Evolutionary conservation across 805 yeast genomes (phyloP).

Genomic region (Alloascoidea hylecoeti): DNA sequence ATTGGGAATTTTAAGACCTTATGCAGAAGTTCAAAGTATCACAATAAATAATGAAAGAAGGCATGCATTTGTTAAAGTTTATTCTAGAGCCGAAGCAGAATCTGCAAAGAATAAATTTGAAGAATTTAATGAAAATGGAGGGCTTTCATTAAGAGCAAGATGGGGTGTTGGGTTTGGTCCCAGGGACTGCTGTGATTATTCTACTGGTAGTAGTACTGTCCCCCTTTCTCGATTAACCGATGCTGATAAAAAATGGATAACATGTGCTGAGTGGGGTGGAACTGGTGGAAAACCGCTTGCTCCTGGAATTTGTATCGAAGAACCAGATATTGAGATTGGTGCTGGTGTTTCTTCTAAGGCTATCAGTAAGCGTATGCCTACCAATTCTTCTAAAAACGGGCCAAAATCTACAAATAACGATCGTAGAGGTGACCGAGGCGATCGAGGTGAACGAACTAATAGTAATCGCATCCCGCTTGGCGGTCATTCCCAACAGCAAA

Average conservation of each 20-base stretch:
- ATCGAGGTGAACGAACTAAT: conserved; percentile 4
- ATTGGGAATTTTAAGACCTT: conserved; percentile 60
- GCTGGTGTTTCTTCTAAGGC: conserved; percentile 89
- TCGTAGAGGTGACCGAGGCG: conserved; percentile 3
- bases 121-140: conserved; percentile 40
- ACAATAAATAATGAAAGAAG: conserved; percentile 79
- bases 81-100: conserved; percentile 86
- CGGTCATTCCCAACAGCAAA: conserved; percentile 3
- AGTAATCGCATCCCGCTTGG: conserved; percentile 3
- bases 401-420: conserved; percentile 48
- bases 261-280: conserved; percentile 92
- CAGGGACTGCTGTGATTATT: conserved; percentile 94
- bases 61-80: conserved; percentile 93
- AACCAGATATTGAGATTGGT: conserved; percentile 96
- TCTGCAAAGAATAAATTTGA: conserved; percentile 58
- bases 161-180: conserved; percentile 99
- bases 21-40: conserved; percentile 84
- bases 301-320: conserved; percentile 79
- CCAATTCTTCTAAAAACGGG: conserved; percentile 74
- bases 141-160: conserved; percentile 61
- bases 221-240: conserved; percentile 85
- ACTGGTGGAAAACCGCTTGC: conserved; percentile 76
- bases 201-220: conserved; percentile 75
- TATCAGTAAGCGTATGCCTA: conserved; percentile 84
- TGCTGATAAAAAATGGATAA: conserved; percentile 86